Percentiles rank a stretch among this genome's conserved stretches.
Conservation (phyloP, 2,329 filamentous ascomycete species). For the Calonectria leucothoes region DNA sequence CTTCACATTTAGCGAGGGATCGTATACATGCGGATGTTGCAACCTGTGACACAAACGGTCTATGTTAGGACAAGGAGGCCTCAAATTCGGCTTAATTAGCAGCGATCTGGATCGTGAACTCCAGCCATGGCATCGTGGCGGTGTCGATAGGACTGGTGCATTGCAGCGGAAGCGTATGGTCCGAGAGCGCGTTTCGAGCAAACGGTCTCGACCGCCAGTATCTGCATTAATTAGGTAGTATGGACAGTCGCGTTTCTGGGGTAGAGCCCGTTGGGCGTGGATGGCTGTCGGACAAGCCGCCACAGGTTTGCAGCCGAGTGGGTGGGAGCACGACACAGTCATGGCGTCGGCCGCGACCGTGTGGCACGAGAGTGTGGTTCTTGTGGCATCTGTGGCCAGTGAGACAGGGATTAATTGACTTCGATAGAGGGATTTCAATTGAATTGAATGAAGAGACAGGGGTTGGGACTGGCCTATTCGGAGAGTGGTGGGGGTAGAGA, state of each 20-base stretch:
- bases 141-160: not conserved
- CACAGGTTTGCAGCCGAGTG: not conserved
- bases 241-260: not conserved
- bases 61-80: not conserved
- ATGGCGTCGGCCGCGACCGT: not conserved
- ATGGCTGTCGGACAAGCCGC: not conserved
- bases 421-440: not conserved
- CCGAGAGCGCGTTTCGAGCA: not conserved
- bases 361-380: not conserved
- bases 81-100: not conserved
- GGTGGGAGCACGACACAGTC: not conserved
- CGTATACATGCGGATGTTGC: not conserved
- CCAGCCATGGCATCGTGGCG: not conserved
- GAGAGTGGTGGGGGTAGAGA: slow-evolving; percentile 12
- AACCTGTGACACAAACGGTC: not conserved
- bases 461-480: slow-evolving; percentile 27
- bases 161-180: not conserved
- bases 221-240: not conserved
- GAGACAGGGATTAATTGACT: slow-evolving; percentile 4
- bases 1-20: not conserved
- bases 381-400: slow-evolving; percentile 9
- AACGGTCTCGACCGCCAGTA: not conserved
- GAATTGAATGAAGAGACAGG: slow-evolving; percentile 26
- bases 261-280: not conserved
- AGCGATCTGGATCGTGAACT: not conserved